Evolutionary conservation across 2,329 filamentous ascomycete species (phyloP).

Genomic region (Diaporthe vaccinii): DNA sequence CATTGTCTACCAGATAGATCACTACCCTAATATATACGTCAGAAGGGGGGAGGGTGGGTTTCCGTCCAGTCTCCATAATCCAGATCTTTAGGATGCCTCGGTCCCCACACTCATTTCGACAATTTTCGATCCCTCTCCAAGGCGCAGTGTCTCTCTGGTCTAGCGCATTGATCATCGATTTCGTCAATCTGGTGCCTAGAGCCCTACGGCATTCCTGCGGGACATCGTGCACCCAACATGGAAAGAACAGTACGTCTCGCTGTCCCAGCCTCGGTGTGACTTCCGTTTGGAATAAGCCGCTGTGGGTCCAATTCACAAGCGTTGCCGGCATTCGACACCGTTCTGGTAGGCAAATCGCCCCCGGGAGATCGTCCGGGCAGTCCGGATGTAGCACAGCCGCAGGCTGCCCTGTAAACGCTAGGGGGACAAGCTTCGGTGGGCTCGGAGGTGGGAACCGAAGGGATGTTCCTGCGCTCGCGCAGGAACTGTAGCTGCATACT

Average conservation of each 20-base stretch:
- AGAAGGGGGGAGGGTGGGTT: background rate
- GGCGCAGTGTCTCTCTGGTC: background rate
- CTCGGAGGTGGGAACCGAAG: background rate
- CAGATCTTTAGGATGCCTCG: constrained; percentile 1
- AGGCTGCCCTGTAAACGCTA: background rate
- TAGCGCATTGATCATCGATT: background rate
- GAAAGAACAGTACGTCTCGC: background rate
- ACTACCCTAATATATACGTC: background rate
- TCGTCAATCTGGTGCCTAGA: background rate
- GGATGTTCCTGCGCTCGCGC: background rate
- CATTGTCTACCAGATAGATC: background rate
- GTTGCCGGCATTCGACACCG: background rate
- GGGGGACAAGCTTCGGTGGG: background rate
- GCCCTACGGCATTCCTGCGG: background rate
- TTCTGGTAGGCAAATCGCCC: constrained; percentile 6
- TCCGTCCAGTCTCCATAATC: background rate
- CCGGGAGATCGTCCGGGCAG: background rate
- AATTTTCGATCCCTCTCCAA: background rate
- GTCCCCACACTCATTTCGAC: background rate
- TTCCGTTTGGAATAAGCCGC: background rate
- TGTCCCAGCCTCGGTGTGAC: background rate
- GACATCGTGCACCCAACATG: background rate
- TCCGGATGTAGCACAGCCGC: background rate
- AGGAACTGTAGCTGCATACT: background rate
- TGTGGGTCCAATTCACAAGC: constrained; percentile 3